Base-by-base conservation (phyloP, 2,329 filamentous ascomycete species). In the Aspergillus cejpii region DNA sequence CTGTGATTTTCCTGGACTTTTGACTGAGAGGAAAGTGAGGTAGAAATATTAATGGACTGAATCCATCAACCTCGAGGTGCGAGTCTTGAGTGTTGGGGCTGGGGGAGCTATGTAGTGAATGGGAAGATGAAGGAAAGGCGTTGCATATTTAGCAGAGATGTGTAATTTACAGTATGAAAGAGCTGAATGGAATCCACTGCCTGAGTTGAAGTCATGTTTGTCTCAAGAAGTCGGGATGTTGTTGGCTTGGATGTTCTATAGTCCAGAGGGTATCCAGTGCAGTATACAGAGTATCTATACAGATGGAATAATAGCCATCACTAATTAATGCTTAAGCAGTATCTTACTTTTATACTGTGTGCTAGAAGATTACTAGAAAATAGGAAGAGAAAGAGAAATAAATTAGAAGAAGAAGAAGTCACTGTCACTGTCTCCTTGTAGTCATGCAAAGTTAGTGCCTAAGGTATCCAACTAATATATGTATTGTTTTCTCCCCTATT, bases 281-380 rank as follows among this genome's bases (percentile, higher is more conserved):
- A 37, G 29, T 26, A 41, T 33, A 45, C 41, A 45, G 37, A 45
- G 37, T 28, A 17, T 31, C 23, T 15, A n/a, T n/a, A n/a, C 12
- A 11, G 36, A 38, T 7, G 36, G 36, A 26, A 10, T 12, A 38
- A 21, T 14, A 38, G 7, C 36, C 34, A 21, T 23, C 12, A 7
- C 34, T 15, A 37, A 19, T 4, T 15, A 15, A 15, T 5, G 15
- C n/a, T 12, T 15, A 12, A n/a, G n/a, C n/a, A n/a, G n/a, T n/a
- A n/a, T n/a, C n/a, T n/a, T n/a, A n/a, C n/a, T n/a, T n/a, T n/a
- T n/a, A n/a, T n/a, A n/a, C n/a, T n/a, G n/a, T n/a, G n/a, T n/a
- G n/a, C n/a, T n/a, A n/a, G n/a, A n/a, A n/a, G n/a, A n/a, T n/a
- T n/a, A n/a, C n/a, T n/a, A n/a, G n/a, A n/a, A n/a, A n/a, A n/a